Evolutionary conservation across 495 filamentous ascomycete genomes (phyloP).

Genomic region (Barbatosphaeria neglecta): DNA sequence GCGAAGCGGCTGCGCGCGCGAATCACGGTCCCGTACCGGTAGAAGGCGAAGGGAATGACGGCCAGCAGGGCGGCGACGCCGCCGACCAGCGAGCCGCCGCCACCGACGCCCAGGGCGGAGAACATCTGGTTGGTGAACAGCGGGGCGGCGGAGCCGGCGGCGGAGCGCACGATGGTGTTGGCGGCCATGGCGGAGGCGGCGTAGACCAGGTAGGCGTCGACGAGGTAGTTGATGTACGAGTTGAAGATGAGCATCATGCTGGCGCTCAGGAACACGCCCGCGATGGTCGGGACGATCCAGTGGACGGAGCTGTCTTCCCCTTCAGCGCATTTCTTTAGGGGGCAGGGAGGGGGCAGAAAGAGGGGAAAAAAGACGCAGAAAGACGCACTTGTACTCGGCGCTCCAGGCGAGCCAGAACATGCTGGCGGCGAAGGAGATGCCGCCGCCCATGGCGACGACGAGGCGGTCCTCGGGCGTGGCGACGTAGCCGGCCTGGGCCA

Average conservation of each 20-base stretch:
- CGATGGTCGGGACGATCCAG: slow-evolving; percentile 38
- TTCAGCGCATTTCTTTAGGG: neutral
- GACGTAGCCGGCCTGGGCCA: slow-evolving; percentile 11
- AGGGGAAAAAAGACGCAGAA: neutral
- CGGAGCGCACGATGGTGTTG: slow-evolving; percentile 43
- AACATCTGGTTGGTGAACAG: slow-evolving; percentile 60
- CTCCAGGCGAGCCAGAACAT: slow-evolving; percentile 49
- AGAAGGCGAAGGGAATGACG: slow-evolving; percentile 39
- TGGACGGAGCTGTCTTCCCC: slow-evolving; percentile 23
- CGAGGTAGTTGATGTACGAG: slow-evolving; percentile 54
- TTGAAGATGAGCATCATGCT: slow-evolving; percentile 28
- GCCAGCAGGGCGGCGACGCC: slow-evolving; percentile 31
- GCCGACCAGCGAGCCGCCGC: slow-evolving; percentile 35
- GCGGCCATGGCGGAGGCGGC: slow-evolving; percentile 58
- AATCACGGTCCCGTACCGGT: slow-evolving; percentile 36
- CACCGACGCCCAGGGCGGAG: slow-evolving; percentile 31
- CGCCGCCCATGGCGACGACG: slow-evolving; percentile 33
- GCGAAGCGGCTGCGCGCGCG: slow-evolving; percentile 25
- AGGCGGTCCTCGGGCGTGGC: slow-evolving; percentile 31
- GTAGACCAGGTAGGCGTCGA: slow-evolving; percentile 59
- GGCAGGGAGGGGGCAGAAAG: slow-evolving; percentile 5
- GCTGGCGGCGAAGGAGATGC: slow-evolving; percentile 30
- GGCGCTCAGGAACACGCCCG: slow-evolving; percentile 22
- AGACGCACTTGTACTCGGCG: slow-evolving; percentile 9
- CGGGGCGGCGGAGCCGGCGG: slow-evolving; percentile 47